phyloP scores from a whole-genome alignment of 2,329 filamentous ascomycete genomes.

The Davidsoniella australis region DNA sequence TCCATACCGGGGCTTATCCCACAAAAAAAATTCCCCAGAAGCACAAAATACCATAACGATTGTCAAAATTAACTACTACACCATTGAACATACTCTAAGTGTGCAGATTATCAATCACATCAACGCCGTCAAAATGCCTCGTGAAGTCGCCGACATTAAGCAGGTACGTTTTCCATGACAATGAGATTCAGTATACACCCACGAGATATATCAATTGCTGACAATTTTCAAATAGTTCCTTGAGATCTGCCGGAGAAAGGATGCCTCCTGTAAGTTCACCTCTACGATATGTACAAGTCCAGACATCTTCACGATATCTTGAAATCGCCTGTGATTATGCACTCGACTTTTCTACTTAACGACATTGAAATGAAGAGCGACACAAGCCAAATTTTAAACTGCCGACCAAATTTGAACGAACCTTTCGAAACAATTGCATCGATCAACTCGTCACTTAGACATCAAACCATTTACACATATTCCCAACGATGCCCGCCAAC shows the following conservation, averaged over 20 bases:
- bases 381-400: background rate
- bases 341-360: background rate
- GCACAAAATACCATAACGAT: slow-evolving; percentile 12
- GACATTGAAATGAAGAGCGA: background rate
- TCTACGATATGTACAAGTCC: background rate
- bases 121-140: slow-evolving; percentile 62
- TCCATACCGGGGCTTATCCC: slow-evolving; percentile 11
- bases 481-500: background rate
- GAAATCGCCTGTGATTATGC: background rate
- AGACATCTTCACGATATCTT: no score
- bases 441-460: background rate
- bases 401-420: no score
- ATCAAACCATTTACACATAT: no score
- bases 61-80: slow-evolving; percentile 13
- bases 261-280: slow-evolving; percentile 75
- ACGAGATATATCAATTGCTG: slow-evolving; percentile 3
- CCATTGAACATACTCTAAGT: slow-evolving; percentile 12
- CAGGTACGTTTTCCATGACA: slow-evolving; percentile 30
- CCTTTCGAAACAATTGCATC: background rate
- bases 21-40: slow-evolving; percentile 12
- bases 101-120: slow-evolving; percentile 14
- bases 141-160: slow-evolving; percentile 97
- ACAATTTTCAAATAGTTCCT: slow-evolving; percentile 55
- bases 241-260: slow-evolving; percentile 99
- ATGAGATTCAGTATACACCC: background rate